These are phyloP conservation scores for Stropharia rugosoannulata DNA, from an alignment of 768 basidiomycete genomes.

Conservation along the genomic window DNA sequence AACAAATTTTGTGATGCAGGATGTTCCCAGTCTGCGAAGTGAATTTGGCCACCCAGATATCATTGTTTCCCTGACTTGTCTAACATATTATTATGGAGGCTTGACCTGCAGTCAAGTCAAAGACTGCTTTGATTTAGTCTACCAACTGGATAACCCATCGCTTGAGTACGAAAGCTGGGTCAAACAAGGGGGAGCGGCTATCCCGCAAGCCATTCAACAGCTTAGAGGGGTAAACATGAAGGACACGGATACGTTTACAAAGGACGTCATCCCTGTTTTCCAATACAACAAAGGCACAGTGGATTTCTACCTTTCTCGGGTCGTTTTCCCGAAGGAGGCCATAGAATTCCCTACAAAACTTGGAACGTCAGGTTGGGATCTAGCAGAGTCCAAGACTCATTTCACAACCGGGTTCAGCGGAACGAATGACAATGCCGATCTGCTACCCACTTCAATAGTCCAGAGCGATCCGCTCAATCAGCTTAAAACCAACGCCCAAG, in stretches of 20 bases:
- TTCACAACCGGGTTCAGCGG: conserved; percentile 54
- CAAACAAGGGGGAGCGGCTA: conserved; percentile 4
- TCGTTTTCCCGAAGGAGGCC: conserved; percentile 51
- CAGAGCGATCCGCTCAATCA: conserved; percentile 39
- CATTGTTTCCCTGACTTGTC: conserved; percentile 41
- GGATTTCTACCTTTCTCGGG: conserved; percentile 43
- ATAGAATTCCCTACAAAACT: conserved; percentile 48
- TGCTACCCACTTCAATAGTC: conserved; percentile 33
- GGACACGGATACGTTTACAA: conserved; percentile 19
- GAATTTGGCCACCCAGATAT: conserved; percentile 57
- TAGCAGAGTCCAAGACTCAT: conserved; percentile 35
- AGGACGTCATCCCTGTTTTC: conserved; percentile 32
- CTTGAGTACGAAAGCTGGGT: conserved; percentile 42
- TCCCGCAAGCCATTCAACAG: conserved; percentile 29
- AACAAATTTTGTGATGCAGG: conserved; percentile 21
- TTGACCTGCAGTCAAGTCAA: conserved; percentile 36
- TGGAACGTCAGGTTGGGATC: conserved; percentile 53
- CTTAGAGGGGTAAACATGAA: conserved; percentile 42
- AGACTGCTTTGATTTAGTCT: conserved; percentile 34
- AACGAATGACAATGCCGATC: conserved; percentile 48
- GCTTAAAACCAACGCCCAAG: conserved; percentile 46
- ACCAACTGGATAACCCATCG: conserved; percentile 38
- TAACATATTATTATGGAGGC: conserved; percentile 50
- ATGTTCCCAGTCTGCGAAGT: conserved; percentile 41
- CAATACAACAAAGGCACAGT: conserved; percentile 34